Base-by-base conservation (phyloP, 148 eudicot species). In the Chenopodium formosanum region DNA sequence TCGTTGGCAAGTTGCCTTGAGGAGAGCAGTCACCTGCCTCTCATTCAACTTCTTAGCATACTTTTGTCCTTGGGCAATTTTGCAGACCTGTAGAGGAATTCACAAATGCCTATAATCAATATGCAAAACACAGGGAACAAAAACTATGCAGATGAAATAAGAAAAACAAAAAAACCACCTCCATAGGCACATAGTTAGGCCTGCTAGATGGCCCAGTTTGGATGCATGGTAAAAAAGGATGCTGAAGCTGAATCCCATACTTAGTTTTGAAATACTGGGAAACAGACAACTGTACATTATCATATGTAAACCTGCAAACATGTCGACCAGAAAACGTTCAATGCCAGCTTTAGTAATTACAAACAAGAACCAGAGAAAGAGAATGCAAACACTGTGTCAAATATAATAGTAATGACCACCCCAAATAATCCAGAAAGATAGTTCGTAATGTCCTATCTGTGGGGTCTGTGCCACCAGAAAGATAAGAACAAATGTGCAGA, bases 1-100 rank as follows among this genome's bases (percentile, higher is more conserved):
- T 5, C 99, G 89, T 34, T 96, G 93, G 78, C 98, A 96, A 1
- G 97, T 92, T 1, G 98, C 97, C 72, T 52, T 91, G 14, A 96
- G 81, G 37, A 96, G 83, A 13, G 83, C 84, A 77, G 89, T 82
- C 58, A 94, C 97, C 81, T 96, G 99, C 53, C 58, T 89, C 73
- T 91, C 92, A 80, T 90, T 92, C 82, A 96, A 64, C 81, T 89
- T 96, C 72, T 83, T 89, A 0, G 84, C 7, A 32, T 89, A 96
- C 67, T 94, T 86, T 66, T 96, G 97, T 0, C 99, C 97, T 1
- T 65, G 81, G 3, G 78, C 85, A 75, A 96, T 87, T 67, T 29
- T 83, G 71, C 97, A 94, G 2, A 89, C 74, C 99, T 92, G 47
- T 52, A 69, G 31, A 67, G 40, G 40, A 68, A 75, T 53, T 63